phyloP scores from a whole-genome alignment of 2,329 filamentous ascomycete genomes.

The Epichloe typhina region DNA sequence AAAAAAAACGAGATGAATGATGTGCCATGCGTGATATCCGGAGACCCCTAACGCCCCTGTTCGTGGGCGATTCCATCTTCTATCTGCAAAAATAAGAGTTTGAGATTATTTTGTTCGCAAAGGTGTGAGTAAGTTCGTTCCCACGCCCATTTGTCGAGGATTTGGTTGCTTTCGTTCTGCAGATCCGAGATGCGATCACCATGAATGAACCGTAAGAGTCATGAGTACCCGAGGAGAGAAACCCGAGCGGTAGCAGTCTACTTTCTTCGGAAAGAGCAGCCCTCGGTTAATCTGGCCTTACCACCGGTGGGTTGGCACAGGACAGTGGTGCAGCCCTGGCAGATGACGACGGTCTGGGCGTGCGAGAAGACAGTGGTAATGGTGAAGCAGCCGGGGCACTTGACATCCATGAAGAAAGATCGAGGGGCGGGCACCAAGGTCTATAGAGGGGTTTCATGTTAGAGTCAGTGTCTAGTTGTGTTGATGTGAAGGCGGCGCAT shows the following conservation, averaged over 20 bases:
- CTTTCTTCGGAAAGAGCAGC: conserved; percentile 99
- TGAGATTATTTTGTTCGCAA: conserved; percentile 1
- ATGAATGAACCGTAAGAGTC: conserved; percentile 35
- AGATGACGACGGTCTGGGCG: conserved; percentile 99
- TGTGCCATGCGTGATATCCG: conserved; percentile 69
- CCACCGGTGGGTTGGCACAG: conserved; percentile 99
- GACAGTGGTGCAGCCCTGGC: conserved; percentile 97
- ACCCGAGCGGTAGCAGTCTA: conserved; percentile 48
- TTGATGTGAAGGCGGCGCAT: not conserved
- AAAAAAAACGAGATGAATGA: conserved; percentile 30
- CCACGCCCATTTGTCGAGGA: conserved; percentile 35
- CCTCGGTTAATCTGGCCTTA: conserved; percentile 97
- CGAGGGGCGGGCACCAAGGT: conserved; percentile 89
- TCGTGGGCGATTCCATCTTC: conserved; percentile 53
- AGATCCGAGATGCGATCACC: conserved; percentile 45
- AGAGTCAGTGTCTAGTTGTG: conserved; percentile 3
- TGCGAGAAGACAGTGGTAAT: conserved; percentile 99
- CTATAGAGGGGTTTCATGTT: conserved; percentile 28
- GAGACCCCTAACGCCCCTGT: conserved; percentile 60
- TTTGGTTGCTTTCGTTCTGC: conserved; percentile 41
- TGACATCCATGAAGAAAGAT: conserved; percentile 99
- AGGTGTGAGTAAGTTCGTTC: conserved; percentile 23
- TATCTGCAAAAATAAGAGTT: conserved; percentile 44
- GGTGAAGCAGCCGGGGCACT: conserved; percentile 99
- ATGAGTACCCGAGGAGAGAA: conserved; percentile 35